Evolutionary conservation across 2,329 filamentous ascomycete genomes (phyloP).

Genomic region (Paracorniculantispora psalliotae): DNA sequence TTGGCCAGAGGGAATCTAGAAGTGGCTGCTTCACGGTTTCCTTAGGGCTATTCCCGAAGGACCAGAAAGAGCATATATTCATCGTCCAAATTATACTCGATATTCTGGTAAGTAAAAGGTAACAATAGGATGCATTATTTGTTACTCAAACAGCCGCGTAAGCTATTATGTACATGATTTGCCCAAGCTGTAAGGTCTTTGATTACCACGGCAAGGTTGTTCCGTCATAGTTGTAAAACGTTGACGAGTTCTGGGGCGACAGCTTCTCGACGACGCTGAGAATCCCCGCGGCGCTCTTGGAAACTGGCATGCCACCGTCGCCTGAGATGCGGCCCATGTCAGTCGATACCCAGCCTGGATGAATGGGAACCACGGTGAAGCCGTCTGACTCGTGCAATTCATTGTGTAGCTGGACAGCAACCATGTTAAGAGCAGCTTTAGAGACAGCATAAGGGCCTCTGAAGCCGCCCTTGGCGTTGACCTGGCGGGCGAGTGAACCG

Average conservation of each 20-base stretch:
- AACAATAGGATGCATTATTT: background rate
- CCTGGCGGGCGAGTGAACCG: conserved; percentile 5
- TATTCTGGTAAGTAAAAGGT: background rate
- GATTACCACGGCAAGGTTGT: conserved; percentile 9
- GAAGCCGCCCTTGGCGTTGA: background rate
- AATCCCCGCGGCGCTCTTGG: conserved; percentile 11
- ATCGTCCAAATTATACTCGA: too few species aligned
- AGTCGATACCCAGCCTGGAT: conserved; percentile 7
- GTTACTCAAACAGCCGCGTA: background rate
- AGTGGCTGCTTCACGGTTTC: too few species aligned
- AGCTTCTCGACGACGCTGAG: conserved; percentile 1
- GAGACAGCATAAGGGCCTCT: conserved; percentile 7
- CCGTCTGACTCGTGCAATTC: conserved; percentile 10
- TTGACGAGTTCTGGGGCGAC: conserved; percentile 9
- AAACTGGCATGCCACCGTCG: conserved; percentile 5
- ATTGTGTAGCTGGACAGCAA: conserved; percentile 14
- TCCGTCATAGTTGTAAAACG: conserved; percentile 12
- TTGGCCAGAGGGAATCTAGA: too few species aligned
- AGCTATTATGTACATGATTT: background rate
- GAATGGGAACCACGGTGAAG: conserved; percentile 13
- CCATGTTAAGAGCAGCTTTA: conserved; percentile 12
- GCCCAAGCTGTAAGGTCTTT: background rate
- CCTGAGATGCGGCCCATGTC: conserved; percentile 8
- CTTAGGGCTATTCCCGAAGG: too few species aligned
- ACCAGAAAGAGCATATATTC: too few species aligned